phyloP scores from a whole-genome alignment of 2,329 filamentous ascomycete genomes.

The Fusarium sp. region DNA sequence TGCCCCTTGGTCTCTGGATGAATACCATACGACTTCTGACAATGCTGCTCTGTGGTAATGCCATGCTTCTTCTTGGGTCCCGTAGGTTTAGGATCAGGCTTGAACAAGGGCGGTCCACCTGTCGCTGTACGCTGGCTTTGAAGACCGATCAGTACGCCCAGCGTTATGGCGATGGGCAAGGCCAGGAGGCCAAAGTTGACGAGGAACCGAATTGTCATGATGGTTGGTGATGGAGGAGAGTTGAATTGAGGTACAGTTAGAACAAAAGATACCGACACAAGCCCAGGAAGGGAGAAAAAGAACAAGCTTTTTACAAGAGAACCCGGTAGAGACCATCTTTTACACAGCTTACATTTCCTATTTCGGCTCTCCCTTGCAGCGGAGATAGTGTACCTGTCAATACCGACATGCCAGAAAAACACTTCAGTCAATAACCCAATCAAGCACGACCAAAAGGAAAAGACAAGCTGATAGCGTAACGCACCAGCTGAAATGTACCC shows the following conservation, averaged over 20 bases:
- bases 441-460: neutral
- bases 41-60: slow-evolving; percentile 37
- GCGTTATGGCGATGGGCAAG: slow-evolving; percentile 61
- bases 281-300: slow-evolving; percentile 8
- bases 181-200: slow-evolving; percentile 63
- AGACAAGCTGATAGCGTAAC: slow-evolving; percentile 24
- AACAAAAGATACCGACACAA: neutral
- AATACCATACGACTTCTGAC: slow-evolving; percentile 54
- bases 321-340: slow-evolving; percentile 10
- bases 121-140: slow-evolving; percentile 57
- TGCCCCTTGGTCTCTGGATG: slow-evolving; percentile 57
- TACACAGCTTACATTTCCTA: slow-evolving; percentile 14
- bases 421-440: slow-evolving; percentile 11
- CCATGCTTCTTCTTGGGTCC: slow-evolving; percentile 43
- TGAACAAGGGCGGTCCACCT: slow-evolving; percentile 60
- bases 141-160: slow-evolving; percentile 63
- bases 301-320: slow-evolving; percentile 19
- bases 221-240: slow-evolving; percentile 10
- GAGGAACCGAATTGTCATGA: slow-evolving; percentile 57
- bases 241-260: neutral
- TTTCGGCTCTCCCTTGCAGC: slow-evolving; percentile 21
- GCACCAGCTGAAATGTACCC: slow-evolving; percentile 32
- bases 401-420: slow-evolving; percentile 29
- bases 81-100: slow-evolving; percentile 31
- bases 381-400: neutral